Conservation (phyloP, 345 rosid species). For the Mallotus nudiflorus region DNA sequence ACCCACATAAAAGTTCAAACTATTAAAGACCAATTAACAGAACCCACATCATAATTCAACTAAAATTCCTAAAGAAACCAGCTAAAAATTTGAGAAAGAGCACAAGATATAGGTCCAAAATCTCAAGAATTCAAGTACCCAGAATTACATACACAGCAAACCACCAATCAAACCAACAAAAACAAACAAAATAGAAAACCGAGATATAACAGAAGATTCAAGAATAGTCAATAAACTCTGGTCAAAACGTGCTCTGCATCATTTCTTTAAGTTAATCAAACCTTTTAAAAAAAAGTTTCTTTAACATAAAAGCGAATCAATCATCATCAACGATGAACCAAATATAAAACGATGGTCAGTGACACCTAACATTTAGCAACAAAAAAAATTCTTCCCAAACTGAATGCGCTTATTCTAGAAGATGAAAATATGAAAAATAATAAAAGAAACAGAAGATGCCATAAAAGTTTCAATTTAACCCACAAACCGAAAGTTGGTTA, state of each 20-base stretch:
- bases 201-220: not conserved
- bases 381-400: too few species aligned
- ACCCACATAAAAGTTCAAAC: not conserved
- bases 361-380: too few species aligned
- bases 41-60: not conserved
- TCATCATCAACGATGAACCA: not conserved
- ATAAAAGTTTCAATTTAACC: too few species aligned
- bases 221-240: not conserved
- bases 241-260: not conserved
- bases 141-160: not conserved
- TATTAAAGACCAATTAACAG: not conserved
- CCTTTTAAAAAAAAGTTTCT: not conserved
- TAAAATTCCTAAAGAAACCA: constrained; percentile 2
- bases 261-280: not conserved
- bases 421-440: too few species aligned
- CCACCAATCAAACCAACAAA: not conserved
- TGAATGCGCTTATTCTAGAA: too few species aligned
- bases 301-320: too few species aligned
- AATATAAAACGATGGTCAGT: too few species aligned
- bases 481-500: too few species aligned
- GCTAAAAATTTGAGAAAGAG: not conserved
- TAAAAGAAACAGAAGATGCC: too few species aligned
- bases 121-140: not conserved
- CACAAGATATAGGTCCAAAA: not conserved
- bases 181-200: not conserved